These are phyloP conservation scores for Hymenoscyphus occultus DNA, from an alignment of 2,329 filamentous ascomycete genomes.

Conservation along the genomic window DNA sequence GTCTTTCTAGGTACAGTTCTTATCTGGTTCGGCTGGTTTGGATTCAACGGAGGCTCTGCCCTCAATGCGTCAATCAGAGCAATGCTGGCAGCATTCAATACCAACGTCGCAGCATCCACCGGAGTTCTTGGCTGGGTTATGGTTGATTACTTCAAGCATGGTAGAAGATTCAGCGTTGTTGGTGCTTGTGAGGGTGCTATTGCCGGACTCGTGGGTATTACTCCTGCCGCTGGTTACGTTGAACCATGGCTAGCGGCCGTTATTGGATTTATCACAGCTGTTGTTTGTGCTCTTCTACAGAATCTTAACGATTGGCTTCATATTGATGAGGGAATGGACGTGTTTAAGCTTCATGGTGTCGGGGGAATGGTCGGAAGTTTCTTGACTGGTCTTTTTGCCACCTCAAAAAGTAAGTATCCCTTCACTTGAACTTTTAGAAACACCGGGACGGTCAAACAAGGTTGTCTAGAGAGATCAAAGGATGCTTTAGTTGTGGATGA, in stretches of 20 bases:
- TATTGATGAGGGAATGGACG: constrained; percentile 57
- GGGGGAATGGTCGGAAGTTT: constrained; percentile 57
- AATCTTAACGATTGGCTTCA: constrained; percentile 50
- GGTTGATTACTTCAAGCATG: constrained; percentile 49
- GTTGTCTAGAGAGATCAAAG: not conserved
- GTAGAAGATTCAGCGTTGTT: constrained; percentile 48
- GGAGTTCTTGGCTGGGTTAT: constrained; percentile 53
- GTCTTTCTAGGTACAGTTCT: constrained; percentile 62
- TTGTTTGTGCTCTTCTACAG: constrained; percentile 46
- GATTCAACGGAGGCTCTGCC: constrained; percentile 51
- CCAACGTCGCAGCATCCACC: constrained; percentile 54
- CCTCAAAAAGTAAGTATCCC: constrained; percentile 32
- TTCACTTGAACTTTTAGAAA: not conserved
- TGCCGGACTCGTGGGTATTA: constrained; percentile 56
- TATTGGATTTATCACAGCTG: constrained; percentile 51
- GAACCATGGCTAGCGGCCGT: constrained; percentile 50
- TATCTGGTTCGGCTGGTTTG: constrained; percentile 63
- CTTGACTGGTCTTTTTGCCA: constrained; percentile 56
- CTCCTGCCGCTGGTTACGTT: constrained; percentile 55
- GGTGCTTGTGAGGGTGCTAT: constrained; percentile 55
- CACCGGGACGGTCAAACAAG: not conserved
- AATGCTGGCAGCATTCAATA: constrained; percentile 56
- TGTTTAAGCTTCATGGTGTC: constrained; percentile 58
- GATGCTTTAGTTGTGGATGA: not conserved
- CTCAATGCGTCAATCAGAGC: constrained; percentile 51